Conservation (phyloP, 352 stramenopile species). For the Thraustotheca clavata region DNA sequence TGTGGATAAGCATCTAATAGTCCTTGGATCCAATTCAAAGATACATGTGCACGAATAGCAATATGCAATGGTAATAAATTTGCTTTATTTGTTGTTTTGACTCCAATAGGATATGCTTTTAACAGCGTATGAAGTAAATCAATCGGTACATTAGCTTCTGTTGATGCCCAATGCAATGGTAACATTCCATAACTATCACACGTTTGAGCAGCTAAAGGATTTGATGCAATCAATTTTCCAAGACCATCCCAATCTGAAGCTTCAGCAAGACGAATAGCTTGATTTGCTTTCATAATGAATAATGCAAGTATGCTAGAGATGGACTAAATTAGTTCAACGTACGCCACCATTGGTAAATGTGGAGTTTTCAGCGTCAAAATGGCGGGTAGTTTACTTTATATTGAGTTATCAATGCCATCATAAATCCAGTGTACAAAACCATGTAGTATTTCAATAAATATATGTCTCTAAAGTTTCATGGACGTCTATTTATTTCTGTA, state of each 20-base stretch:
- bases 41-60: conserved; percentile 48
- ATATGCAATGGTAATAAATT: conserved; percentile 69
- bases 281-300: conserved; percentile 23
- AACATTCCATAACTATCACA: conserved; percentile 73
- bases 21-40: conserved; percentile 38
- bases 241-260: conserved; percentile 68
- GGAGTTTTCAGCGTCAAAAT: conserved; percentile 10
- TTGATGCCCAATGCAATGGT: conserved; percentile 76
- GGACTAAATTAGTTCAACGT: too few relatives aligned
- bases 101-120: conserved; percentile 47
- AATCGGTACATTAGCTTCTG: conserved; percentile 48
- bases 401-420: too few relatives aligned
- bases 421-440: too few relatives aligned
- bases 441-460: too few relatives aligned
- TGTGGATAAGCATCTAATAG: conserved; percentile 48
- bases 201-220: conserved; percentile 36
- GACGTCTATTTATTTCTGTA: too few relatives aligned
- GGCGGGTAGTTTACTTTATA: too few relatives aligned
- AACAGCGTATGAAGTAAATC: conserved; percentile 54
- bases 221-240: conserved; percentile 48
- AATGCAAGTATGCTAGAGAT: not conserved
- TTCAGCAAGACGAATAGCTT: conserved; percentile 67
- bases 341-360: too few relatives aligned
- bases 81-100: conserved; percentile 49
- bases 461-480: too few relatives aligned